These are phyloP conservation scores for Hapsidospora chrysogenum DNA, from an alignment of 495 filamentous ascomycete genomes.

Conservation along the genomic window DNA sequence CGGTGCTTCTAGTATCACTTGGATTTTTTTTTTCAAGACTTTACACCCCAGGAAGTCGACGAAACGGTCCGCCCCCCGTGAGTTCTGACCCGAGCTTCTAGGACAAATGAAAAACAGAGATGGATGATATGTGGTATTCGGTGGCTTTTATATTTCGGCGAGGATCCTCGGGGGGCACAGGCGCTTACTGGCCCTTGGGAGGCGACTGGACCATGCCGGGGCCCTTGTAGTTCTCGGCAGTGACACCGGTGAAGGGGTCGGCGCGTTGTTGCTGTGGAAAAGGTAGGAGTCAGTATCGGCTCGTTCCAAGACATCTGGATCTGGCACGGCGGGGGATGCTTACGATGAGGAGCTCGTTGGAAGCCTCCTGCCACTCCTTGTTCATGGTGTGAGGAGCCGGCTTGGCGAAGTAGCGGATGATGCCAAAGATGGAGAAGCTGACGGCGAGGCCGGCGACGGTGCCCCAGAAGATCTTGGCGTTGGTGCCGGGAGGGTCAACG, in stretches of 20 bases:
- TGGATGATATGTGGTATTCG: neutral
- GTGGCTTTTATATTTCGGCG: too few relatives aligned
- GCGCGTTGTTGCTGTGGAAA: constrained; percentile 54
- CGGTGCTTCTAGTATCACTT: too few relatives aligned
- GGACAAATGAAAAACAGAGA: neutral
- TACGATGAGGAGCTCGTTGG: constrained; percentile 84
- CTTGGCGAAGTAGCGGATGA: constrained; percentile 46
- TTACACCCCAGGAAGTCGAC: too few relatives aligned
- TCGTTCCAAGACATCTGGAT: neutral
- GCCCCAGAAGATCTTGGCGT: constrained; percentile 53
- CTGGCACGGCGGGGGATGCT: constrained; percentile 5
- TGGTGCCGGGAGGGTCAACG: constrained; percentile 64
- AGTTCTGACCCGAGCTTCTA: neutral
- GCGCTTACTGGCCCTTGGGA: constrained; percentile 9
- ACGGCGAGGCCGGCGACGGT: constrained; percentile 41
- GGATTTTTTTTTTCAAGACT: too few relatives aligned
- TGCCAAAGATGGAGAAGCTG: constrained; percentile 48
- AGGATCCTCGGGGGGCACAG: too few relatives aligned
- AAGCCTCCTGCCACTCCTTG: constrained; percentile 85
- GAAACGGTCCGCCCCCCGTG: too few relatives aligned
- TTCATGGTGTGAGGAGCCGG: constrained; percentile 70
- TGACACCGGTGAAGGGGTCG: constrained; percentile 80
- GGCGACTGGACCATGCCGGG: constrained; percentile 68
- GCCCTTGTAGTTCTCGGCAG: constrained; percentile 64
- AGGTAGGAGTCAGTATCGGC: neutral